These are phyloP conservation scores for Croton setiger DNA, from an alignment of 441 rosid genomes.

Conservation along the genomic window DNA sequence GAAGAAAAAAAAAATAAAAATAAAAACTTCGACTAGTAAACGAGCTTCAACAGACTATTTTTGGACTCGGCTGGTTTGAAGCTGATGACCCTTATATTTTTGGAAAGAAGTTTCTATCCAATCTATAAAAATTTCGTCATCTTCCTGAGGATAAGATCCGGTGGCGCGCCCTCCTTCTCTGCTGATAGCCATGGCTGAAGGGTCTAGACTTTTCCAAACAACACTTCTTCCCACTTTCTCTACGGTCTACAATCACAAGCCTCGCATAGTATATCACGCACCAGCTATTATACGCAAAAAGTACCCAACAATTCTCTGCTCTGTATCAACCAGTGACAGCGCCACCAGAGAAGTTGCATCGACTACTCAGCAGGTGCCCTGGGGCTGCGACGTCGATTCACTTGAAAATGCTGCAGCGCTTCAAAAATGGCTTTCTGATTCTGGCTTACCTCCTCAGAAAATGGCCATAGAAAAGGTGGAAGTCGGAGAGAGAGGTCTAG, in stretches of 20 bases:
- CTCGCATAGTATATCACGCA: conserved; percentile 12
- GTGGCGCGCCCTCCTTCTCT: background rate
- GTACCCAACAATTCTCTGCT: conserved; percentile 35
- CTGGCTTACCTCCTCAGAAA: conserved; percentile 84
- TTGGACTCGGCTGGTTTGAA: no score
- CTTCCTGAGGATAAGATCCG: conserved; percentile 27
- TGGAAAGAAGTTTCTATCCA: no score
- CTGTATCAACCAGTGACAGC: conserved; percentile 44
- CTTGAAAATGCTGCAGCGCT: conserved; percentile 75
- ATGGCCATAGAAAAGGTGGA: conserved; percentile 74
- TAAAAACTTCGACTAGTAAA: no score
- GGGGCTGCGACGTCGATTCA: conserved; percentile 93
- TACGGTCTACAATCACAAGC: conserved; percentile 34
- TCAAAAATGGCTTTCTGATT: conserved; percentile 75
- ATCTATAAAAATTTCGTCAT: no score
- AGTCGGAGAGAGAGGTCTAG: conserved; percentile 87
- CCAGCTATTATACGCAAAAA: conserved; percentile 23
- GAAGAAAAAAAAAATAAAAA: no score
- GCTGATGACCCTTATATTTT: no score
- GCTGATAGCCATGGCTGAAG: conserved; percentile 52
- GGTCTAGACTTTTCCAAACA: conserved; percentile 47
- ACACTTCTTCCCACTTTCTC: conserved; percentile 45
- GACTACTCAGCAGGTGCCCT: conserved; percentile 44
- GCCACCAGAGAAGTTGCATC: conserved; percentile 25
- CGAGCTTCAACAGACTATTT: no score